Percentiles rank a stretch among this genome's conserved stretches.
Evolutionary conservation across 2,329 filamentous ascomycete genomes (phyloP).

Genomic region (Akanthomyces uredinophilus): DNA sequence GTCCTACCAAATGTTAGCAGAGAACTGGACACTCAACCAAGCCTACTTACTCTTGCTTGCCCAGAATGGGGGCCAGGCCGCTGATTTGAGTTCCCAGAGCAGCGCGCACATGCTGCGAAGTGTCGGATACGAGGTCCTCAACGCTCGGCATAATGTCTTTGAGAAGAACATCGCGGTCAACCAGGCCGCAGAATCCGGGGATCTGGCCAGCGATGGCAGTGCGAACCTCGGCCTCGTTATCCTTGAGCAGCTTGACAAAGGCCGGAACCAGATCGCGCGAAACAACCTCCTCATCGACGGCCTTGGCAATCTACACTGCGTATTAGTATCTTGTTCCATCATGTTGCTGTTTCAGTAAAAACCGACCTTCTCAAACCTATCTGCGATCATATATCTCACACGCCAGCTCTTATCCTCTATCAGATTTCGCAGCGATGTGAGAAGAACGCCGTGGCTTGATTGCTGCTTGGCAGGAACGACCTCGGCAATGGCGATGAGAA

Average conservation of each 20-base stretch:
- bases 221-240: constrained; percentile 94
- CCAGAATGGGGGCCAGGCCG: constrained; percentile 90
- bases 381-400: constrained; percentile 98
- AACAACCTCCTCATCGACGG: constrained; percentile 94
- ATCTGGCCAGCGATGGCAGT: constrained; percentile 97
- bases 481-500: constrained; percentile 93
- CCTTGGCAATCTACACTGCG: constrained; percentile 77
- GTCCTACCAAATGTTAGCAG: constrained; percentile 54
- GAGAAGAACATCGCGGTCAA: constrained; percentile 81
- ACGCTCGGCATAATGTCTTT: constrained; percentile 96
- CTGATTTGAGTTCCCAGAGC: constrained; percentile 96
- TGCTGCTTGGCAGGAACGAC: constrained; percentile 98
- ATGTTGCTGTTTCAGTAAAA: neutral
- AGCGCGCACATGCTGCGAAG: constrained; percentile 92
- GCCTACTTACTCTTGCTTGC: constrained; percentile 82
- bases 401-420: constrained; percentile 99
- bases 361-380: constrained; percentile 89
- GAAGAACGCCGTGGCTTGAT: constrained; percentile 85
- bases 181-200: constrained; percentile 87
- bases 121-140: constrained; percentile 92
- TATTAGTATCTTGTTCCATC: neutral
- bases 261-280: constrained; percentile 89
- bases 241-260: constrained; percentile 96
- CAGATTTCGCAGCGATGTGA: constrained; percentile 83
- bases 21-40: neutral